These are phyloP conservation scores for Apiotrichum brassicae DNA, from an alignment of 1,284 basidiomycete genomes.

Conservation along the genomic window DNA sequence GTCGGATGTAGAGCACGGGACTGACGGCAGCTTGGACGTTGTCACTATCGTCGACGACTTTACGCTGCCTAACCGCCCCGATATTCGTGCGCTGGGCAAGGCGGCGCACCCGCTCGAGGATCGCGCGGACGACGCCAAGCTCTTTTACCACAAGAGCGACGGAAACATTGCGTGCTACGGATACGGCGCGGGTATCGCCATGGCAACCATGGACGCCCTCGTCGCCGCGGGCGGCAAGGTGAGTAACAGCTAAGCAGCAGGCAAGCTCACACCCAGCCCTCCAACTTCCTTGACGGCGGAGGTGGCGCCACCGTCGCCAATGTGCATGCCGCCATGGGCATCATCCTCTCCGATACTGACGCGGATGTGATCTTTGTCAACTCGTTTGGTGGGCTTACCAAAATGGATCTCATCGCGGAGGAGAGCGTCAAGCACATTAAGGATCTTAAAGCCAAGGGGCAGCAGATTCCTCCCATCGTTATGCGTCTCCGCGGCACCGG, in stretches of 20 bases:
- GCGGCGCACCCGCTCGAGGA: slow-evolving; percentile 11
- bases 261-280: slow-evolving; percentile 6
- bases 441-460: slow-evolving; percentile 4
- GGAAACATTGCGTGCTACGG: slow-evolving; percentile 21
- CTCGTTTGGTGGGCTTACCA: slow-evolving; percentile 26
- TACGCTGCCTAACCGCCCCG: slow-evolving; percentile 1
- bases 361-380: slow-evolving; percentile 26
- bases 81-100: neutral
- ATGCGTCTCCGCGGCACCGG: slow-evolving; percentile 21
- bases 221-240: slow-evolving; percentile 15
- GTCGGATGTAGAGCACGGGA: neutral
- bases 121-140: slow-evolving; percentile 10
- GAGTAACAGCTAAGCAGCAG: neutral
- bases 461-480: slow-evolving; percentile 13
- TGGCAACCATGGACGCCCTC: slow-evolving; percentile 26
- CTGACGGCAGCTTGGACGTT: slow-evolving; percentile 1
- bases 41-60: slow-evolving; percentile 8
- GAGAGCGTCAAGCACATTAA: slow-evolving; percentile 10
- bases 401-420: slow-evolving; percentile 23
- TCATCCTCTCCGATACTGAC: slow-evolving; percentile 18
- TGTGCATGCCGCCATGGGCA: slow-evolving; percentile 21
- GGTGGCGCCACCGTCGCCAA: slow-evolving; percentile 28
- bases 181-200: slow-evolving; percentile 22
- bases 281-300: slow-evolving; percentile 30
- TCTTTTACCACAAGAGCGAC: slow-evolving; percentile 20